Base-by-base conservation (phyloP, 2,329 filamentous ascomycete genomes). In the Aspergillus jensenii region DNA sequence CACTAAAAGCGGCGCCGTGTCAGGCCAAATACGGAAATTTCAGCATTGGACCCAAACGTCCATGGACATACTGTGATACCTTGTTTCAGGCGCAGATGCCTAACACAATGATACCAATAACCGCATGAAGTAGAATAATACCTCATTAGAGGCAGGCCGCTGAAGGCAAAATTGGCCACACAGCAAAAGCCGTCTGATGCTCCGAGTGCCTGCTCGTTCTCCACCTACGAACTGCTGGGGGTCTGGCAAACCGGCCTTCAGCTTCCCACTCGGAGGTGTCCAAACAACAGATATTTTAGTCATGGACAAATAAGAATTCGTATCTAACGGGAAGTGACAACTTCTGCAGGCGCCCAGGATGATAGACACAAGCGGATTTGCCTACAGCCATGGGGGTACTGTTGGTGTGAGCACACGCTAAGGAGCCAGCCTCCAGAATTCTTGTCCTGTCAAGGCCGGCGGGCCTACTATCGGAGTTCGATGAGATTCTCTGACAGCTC, bases 371-470 rank as follows among this genome's bases (percentile, higher is more conserved):
- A 37, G 27, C 31, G 50, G 50, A 41, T 44, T 37, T 52, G 40
- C 50, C 39, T 52, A 44, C 44, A 14, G 40, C 9, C 27, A 19
- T 43, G n/a, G 39, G n/a, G 23, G 27, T 19, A 19, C 31, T 46
- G 51, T 27, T 47, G 41, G 51, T 54, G 41, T 44, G 41, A 52
- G 40, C 47, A 53, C 39, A 51, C 51, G 56, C 50, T 54, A 58
- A 50, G 45, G 21, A 45, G 27, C 56, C 56, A 58, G 56, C 56
- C 56, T 58, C 56, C 51, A 53, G 56, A 58, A 58, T 58, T 54
- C 49, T 49, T 37, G 49, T 54, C 56, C 56, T 54, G 39, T 58
- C 56, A 50, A 48, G 44, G 50, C 39, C 51, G 35, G 51, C 19
- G 44, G 33, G 27, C 17, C 45, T 45, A 50, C 35, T 47, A 33